phyloP scores from a whole-genome alignment of 805 yeast genomes.

The Candida palmyrensis region DNA sequence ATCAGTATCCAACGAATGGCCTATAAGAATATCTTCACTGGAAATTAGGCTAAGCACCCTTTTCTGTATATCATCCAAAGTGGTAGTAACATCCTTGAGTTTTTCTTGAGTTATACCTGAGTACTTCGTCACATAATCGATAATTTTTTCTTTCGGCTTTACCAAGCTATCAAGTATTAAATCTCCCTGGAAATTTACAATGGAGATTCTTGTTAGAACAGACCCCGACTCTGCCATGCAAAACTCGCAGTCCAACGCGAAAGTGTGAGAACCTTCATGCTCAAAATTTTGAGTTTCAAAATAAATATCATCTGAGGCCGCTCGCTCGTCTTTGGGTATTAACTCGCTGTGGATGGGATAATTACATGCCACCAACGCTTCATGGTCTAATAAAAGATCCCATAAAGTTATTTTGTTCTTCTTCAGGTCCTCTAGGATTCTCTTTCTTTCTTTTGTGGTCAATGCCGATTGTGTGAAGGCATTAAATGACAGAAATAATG shows the following conservation, averaged over 20 bases:
- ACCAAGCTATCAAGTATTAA: conserved; percentile 70
- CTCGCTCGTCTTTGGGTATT: conserved; percentile 4
- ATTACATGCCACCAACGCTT: conserved; percentile 43
- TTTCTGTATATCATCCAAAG: conserved; percentile 62
- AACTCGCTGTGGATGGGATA: conserved; percentile 55
- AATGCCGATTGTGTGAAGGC: conserved; percentile 55
- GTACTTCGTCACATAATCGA: conserved; percentile 75
- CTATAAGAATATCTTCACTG: conserved; percentile 63
- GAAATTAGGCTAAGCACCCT: conserved; percentile 45
- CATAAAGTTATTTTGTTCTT: conserved; percentile 36
- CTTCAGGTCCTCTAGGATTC: conserved; percentile 27
- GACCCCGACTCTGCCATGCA: conserved; percentile 58
- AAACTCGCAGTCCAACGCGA: conserved; percentile 94
- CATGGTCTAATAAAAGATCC: conserved; percentile 49
- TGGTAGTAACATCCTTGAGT: conserved; percentile 57
- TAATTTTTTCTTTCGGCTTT: conserved; percentile 68
- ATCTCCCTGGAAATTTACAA: conserved; percentile 58
- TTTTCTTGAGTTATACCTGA: conserved; percentile 83
- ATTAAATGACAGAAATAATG: conserved; percentile 48
- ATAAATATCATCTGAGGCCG: conserved; percentile 2
- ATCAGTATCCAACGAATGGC: conserved; percentile 89
- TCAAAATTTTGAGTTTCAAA: conserved; percentile 41
- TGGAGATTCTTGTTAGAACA: conserved; percentile 72
- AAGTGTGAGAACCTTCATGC: conserved; percentile 58
- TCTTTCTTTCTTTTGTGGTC: conserved; percentile 50